phyloP scores from a whole-genome alignment of 2,329 filamentous ascomycete genomes.

The Dothistroma septosporum region DNA sequence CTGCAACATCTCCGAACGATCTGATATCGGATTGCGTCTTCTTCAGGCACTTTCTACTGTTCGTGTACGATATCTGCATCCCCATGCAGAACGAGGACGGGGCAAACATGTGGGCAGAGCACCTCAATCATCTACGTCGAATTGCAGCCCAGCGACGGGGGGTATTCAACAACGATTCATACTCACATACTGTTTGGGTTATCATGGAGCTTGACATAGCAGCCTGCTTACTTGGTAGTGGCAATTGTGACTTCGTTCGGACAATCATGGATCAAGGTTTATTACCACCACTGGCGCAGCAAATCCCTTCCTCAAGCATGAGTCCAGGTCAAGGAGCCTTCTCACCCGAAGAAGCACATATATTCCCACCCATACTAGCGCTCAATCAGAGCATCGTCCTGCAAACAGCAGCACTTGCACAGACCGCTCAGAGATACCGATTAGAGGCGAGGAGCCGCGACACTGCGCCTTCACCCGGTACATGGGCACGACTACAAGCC shows the following conservation, averaged over 20 bases:
- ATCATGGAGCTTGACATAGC: slow-evolving; percentile 54
- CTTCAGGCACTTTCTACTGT: slow-evolving; percentile 54
- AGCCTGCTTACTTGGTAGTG: slow-evolving; percentile 51
- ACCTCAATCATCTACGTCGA: slow-evolving; percentile 50
- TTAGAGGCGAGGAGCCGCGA: slow-evolving; percentile 27
- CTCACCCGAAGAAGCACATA: slow-evolving; percentile 18
- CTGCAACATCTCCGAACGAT: slow-evolving; percentile 48
- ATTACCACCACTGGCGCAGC: slow-evolving; percentile 39
- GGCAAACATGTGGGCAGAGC: slow-evolving; percentile 52
- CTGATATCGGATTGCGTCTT: slow-evolving; percentile 55
- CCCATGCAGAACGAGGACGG: slow-evolving; percentile 27
- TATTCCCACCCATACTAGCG: slow-evolving; percentile 40
- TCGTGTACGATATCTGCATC: slow-evolving; percentile 52
- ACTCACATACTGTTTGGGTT: slow-evolving; percentile 53
- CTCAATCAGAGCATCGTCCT: slow-evolving; percentile 46
- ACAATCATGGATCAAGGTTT: slow-evolving; percentile 47
- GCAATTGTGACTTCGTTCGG: slow-evolving; percentile 49
- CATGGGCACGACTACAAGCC: slow-evolving; percentile 27
- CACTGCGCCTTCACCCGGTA: slow-evolving; percentile 18
- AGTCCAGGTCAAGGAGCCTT: slow-evolving; percentile 21
- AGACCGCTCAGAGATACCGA: slow-evolving; percentile 42
- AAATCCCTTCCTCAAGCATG: slow-evolving; percentile 16
- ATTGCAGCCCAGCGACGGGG: slow-evolving; percentile 48
- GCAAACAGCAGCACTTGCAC: slow-evolving; percentile 44
- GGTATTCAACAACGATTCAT: slow-evolving; percentile 38